Conservation (phyloP, 2,329 filamentous ascomycete species). For the Ophiostoma ulmi region DNA sequence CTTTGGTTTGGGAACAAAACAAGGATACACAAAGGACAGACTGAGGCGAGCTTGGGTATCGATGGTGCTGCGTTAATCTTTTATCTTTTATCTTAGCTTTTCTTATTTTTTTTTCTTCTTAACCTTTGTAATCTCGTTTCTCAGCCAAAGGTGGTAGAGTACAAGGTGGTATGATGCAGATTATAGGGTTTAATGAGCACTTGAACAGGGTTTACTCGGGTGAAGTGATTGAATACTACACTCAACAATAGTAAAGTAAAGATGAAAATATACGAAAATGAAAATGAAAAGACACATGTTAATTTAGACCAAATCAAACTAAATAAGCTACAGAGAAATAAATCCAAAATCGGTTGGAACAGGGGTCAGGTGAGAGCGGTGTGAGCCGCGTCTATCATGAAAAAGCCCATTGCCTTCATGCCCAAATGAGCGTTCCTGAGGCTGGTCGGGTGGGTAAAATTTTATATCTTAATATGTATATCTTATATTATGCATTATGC, state of each 20-base stretch:
- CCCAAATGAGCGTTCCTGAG: conserved; percentile 1
- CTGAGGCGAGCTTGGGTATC: not conserved
- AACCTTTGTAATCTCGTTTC: no score
- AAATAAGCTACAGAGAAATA: no score
- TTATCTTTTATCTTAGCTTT: not conserved
- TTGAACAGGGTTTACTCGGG: not conserved
- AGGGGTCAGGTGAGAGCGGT: not conserved
- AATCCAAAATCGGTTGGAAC: not conserved
- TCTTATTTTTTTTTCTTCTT: not conserved
- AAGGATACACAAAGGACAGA: not conserved
- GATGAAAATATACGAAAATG: no score
- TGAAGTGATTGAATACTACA: no score
- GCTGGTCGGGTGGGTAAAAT: not conserved
- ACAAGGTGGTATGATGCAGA: not conserved
- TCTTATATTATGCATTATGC: no score
- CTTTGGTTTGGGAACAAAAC: not conserved
- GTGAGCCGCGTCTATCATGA: conserved; percentile 3
- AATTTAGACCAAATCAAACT: no score
- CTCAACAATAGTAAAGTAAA: no score
- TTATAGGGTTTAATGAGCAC: not conserved
- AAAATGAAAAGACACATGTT: no score
- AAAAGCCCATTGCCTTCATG: not conserved
- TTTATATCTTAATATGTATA: no score
- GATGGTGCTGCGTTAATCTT: not conserved
- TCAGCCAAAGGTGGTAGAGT: no score